Conservation (phyloP, 2,329 filamentous ascomycete genomes). For the Aotearoamyces nothofagi region DNA sequence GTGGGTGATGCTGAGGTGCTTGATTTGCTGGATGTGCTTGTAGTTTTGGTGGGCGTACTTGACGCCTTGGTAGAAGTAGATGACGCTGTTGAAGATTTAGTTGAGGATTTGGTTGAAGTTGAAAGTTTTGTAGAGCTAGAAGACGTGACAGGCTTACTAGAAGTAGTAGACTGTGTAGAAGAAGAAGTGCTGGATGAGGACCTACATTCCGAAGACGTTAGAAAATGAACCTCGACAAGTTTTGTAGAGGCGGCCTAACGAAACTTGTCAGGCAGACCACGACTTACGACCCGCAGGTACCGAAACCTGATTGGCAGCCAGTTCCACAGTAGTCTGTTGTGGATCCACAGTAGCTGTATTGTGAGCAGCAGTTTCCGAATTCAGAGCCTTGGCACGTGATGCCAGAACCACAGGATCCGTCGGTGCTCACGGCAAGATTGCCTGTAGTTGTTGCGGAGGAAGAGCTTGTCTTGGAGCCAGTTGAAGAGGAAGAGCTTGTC, state of each 20-base stretch:
- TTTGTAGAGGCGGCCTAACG: too few relatives aligned
- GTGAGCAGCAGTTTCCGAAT: constrained; percentile 9
- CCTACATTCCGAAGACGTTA: too few relatives aligned
- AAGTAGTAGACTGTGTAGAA: too few relatives aligned
- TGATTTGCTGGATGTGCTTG: constrained; percentile 2
- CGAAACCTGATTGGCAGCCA: constrained; percentile 3
- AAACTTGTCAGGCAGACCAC: too few relatives aligned
- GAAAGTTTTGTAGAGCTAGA: too few relatives aligned
- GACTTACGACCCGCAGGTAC: too few relatives aligned
- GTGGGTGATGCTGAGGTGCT: constrained; percentile 3
- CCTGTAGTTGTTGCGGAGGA: constrained; percentile 3
- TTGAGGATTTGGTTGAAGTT: too few relatives aligned
- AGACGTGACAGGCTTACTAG: too few relatives aligned
- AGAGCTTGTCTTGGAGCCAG: constrained; percentile 2
- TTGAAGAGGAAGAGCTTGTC: constrained; percentile 1
- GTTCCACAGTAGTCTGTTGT: constrained; percentile 2
- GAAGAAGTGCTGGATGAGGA: too few relatives aligned
- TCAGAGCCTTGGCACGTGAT: constrained; percentile 7
- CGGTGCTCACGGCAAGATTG: constrained; percentile 3
- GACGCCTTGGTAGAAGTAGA: constrained; percentile 1
- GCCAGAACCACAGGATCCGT: constrained; percentile 6
- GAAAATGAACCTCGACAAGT: too few relatives aligned
- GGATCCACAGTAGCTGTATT: constrained; percentile 6
- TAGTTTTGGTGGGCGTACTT: constrained; percentile 1
- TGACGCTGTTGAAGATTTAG: constrained; percentile 1